These are phyloP conservation scores for Rhizodiscina lignyota DNA, from an alignment of 495 filamentous ascomycete species.

Conservation along the genomic window DNA sequence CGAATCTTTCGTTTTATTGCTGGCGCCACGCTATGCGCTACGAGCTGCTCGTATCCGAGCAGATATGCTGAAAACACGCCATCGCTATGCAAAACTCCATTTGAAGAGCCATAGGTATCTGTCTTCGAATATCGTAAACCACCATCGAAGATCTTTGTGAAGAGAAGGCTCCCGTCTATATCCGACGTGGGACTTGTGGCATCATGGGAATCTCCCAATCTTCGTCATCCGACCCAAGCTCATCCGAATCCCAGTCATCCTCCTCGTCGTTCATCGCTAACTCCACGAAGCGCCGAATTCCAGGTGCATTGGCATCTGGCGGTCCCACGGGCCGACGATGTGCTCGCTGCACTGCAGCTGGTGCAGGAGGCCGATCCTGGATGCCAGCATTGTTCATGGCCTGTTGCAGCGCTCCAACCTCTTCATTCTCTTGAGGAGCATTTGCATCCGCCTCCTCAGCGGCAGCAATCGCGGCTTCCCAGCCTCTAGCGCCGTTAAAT, in stretches of 20 bases:
- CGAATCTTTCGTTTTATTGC: too few relatives aligned
- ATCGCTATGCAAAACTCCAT: too few relatives aligned
- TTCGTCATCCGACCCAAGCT: constrained; percentile 33
- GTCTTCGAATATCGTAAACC: too few relatives aligned
- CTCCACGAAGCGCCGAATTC: constrained; percentile 35
- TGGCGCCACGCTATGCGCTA: too few relatives aligned
- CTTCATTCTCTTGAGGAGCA: constrained; percentile 1
- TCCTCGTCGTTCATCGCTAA: constrained; percentile 40
- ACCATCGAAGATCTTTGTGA: too few relatives aligned
- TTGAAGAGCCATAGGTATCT: too few relatives aligned
- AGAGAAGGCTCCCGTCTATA: too few relatives aligned
- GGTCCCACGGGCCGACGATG: background rate
- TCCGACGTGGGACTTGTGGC: too few relatives aligned
- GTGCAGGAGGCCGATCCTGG: background rate
- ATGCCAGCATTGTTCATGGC: background rate
- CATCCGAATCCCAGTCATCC: constrained; percentile 50
- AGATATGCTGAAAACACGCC: too few relatives aligned
- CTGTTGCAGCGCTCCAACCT: background rate
- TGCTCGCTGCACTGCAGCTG: background rate
- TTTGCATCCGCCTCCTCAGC: background rate
- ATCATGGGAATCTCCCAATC: too few relatives aligned
- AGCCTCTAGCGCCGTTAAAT: background rate
- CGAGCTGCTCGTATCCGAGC: too few relatives aligned
- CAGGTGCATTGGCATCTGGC: constrained; percentile 7
- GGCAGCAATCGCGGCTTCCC: background rate